Percentiles rank a stretch among this genome's conserved stretches.
phyloP scores from a whole-genome alignment of 2,329 filamentous ascomycete species.

The Aspergillus alliaceus region DNA sequence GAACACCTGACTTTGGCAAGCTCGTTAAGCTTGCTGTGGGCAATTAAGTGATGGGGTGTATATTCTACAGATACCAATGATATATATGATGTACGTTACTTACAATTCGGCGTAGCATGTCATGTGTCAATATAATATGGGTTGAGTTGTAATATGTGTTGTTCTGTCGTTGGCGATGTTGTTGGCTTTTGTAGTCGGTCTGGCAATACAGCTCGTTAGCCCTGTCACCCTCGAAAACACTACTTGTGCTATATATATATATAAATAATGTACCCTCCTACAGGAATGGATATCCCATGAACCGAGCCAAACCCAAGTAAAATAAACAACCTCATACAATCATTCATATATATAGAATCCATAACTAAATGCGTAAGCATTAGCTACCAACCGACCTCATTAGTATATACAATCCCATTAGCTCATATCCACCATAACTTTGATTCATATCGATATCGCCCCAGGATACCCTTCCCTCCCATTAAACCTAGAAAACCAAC shows the following conservation, averaged over 20 bases:
- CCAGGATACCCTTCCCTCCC: too few species aligned
- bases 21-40: slow-evolving; percentile 13
- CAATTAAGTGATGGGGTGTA: background rate
- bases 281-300: too few species aligned
- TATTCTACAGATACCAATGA: background rate
- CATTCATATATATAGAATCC: background rate
- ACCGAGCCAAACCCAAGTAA: too few species aligned
- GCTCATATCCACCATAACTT: background rate
- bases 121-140: too few species aligned
- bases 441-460: too few species aligned
- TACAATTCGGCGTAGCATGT: background rate
- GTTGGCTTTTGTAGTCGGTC: too few species aligned
- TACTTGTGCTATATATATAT: too few species aligned
- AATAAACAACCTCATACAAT: background rate
- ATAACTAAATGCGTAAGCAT: background rate
- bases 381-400: background rate
- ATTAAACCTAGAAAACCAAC: background rate
- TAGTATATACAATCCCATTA: background rate
- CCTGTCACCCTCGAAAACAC: too few species aligned
- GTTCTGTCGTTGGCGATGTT: background rate
- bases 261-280: too few species aligned
- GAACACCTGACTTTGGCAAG: slow-evolving; percentile 34
- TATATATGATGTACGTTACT: background rate
- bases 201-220: too few species aligned
- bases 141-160: too few species aligned